Evolutionary conservation across 192 early-diverging fungal genomes (phyloP).

Genomic region (Thoreauomyces humboldtii): DNA sequence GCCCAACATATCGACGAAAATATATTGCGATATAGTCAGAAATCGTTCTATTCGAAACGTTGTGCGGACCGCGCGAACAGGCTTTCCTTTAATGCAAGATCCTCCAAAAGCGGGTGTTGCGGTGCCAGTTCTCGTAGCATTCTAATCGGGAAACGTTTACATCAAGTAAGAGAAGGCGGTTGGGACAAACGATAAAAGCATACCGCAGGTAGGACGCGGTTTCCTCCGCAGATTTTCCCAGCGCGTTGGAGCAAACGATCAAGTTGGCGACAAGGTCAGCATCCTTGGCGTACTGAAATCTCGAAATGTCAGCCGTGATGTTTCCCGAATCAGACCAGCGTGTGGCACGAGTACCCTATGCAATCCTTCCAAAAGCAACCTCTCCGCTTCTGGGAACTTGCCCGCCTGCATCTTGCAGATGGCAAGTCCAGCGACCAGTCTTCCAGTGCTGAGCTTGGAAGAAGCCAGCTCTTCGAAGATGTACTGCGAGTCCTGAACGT

Average conservation of each 20-base stretch:
- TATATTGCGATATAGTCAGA: neutral
- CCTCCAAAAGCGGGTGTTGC: constrained; percentile 72
- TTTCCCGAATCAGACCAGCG: no score
- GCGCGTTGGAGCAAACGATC: constrained; percentile 68
- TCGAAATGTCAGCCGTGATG: neutral
- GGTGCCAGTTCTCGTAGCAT: constrained; percentile 76
- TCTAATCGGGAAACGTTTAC: constrained; percentile 28
- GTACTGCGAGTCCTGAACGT: constrained; percentile 86
- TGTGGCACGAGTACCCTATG: constrained; percentile 51
- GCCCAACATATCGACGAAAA: no score
- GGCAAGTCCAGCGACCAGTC: constrained; percentile 78
- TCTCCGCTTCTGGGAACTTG: constrained; percentile 79
- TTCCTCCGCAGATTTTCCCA: constrained; percentile 67
- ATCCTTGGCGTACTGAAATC: constrained; percentile 59
- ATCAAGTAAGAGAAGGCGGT: neutral
- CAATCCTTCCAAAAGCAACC: constrained; percentile 73
- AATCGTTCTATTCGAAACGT: constrained; percentile 12
- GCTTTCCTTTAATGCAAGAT: constrained; percentile 72
- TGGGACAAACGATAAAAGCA: constrained; percentile 10
- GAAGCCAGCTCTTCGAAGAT: constrained; percentile 93
- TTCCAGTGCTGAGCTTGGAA: constrained; percentile 64
- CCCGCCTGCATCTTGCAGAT: constrained; percentile 77
- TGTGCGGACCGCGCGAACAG: constrained; percentile 73
- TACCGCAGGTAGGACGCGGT: constrained; percentile 65
- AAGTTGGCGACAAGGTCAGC: constrained; percentile 87